Evolutionary conservation across 2,329 filamentous ascomycete species (phyloP), one percentile per base, ranked within the genome.

Genomic region (Aspergillus clavatus): DNA sequence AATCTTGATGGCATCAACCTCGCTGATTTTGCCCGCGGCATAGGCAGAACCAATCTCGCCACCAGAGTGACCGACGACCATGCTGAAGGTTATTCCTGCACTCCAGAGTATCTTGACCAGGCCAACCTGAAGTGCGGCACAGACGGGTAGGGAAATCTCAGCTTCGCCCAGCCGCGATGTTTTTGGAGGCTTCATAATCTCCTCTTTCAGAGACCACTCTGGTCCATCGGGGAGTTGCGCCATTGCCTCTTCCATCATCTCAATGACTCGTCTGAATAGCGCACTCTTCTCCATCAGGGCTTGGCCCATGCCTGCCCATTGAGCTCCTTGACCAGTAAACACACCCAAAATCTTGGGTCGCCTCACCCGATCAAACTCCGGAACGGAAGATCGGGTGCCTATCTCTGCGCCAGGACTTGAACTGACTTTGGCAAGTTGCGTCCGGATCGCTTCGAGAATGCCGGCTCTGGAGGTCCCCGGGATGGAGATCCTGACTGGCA

Each of bases 261-360:
- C 27, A 23, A 19, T 41, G 21, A 21, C 14, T 19, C 16, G 12
- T 31, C 35, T 37, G 18, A 43, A 39, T 5, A 38, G 5, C 16
- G 33, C 12, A 14, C 14, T 27, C 5, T 21, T 16, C 6, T 27
- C 12, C 5, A 42, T 33, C 3, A 42, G 27, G 2, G 11, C 39
- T 14, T 12, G 14, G 4, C 50, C 55, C 55, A 58, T 58, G 2
- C 14, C 5, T 0, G 48, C 21, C 50, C 50, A 56, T 36, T 58
- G 55, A 0, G 53, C 53, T 7, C 55, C 55, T 23, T 58, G 55
- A 1, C 55, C 55, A 29, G 53, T 56, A 23, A 58, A 58, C 1
- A 58, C 39, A 33, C 47, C 46, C 5, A 47, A 23, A 12, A 47
- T 43, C 26, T 35, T 29, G 27, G 27, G 27, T 5, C 27, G 27